Evolutionary conservation across 2,329 filamentous ascomycete species (phyloP), one percentile per base, ranked within the genome.

Genomic region (Uncinocarpus reesii): DNA sequence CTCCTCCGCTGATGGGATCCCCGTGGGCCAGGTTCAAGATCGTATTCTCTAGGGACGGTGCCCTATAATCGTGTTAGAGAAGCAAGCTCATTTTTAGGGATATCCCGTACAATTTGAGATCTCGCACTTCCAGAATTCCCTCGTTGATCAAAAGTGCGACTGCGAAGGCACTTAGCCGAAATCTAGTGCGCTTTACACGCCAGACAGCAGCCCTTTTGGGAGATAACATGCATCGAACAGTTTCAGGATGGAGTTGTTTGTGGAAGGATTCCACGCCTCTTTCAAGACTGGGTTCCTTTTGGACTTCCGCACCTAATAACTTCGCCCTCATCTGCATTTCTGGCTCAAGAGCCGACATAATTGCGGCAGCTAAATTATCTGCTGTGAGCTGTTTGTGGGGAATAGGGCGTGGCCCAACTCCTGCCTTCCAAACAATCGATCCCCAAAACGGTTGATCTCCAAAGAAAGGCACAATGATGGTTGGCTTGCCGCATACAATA

Each of bases 371-470:
- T 5, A 90, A 69, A 10, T 77, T 81, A 21, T 82, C 78, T 0
- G 75, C 72, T 0, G 78, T 86, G 31, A 89, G 65, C 24, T 79
- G 70, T 55, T 83, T 83, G 61, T 83, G 78, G 0, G 81, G 81
- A 42, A 87, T 79, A 0, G 84, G 83, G 1, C 72, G 65, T 0
- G 84, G 84, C 0, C 85, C 84, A 4, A 84, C 85, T 7, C 83
- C 82, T 5, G 84, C 83, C 50, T 72, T 75, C 0, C 80, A 75
- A 32, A 88, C 78, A 76, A 89, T 88, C 7, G 80, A 74, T 6
- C 85, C 85, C 85, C 85, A 89, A 59, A 89, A 90, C 0, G 82
- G 82, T 62, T 90, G 85, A 57, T 90, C 85, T 1, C 85, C 85
- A 59, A 89, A 94, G 68, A 94, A 94, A 0, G 87, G 87, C 0